Conservation (phyloP, 2,329 filamentous ascomycete genomes). For the Calonectria fujianensis region DNA sequence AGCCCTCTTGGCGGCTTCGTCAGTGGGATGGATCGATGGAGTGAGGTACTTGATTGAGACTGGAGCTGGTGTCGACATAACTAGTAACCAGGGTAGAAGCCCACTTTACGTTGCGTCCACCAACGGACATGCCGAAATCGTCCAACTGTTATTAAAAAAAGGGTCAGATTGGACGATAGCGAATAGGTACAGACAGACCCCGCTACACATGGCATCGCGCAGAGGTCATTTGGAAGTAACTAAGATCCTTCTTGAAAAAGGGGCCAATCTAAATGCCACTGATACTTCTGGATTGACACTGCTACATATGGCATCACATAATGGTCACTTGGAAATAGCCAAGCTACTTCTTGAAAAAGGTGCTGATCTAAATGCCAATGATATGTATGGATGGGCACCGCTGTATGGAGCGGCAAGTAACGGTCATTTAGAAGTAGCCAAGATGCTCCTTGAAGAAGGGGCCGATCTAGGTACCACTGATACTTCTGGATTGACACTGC, state of each 20-base stretch:
- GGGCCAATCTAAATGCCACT: neutral
- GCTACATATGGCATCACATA: neutral
- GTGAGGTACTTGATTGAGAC: neutral
- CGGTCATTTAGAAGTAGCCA: too few species aligned
- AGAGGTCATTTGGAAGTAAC: neutral
- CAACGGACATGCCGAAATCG: neutral
- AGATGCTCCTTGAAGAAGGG: too few species aligned
- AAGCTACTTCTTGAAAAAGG: too few species aligned
- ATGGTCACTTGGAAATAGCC: neutral
- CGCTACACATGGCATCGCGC: neutral
- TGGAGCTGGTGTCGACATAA: neutral
- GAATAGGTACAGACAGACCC: neutral
- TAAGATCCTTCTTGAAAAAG: neutral
- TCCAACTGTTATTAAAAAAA: neutral
- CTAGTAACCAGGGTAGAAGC: neutral
- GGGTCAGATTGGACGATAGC: neutral
- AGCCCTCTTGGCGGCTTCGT: constrained; percentile 1
- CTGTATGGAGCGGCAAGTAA: too few species aligned
- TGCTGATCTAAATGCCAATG: too few species aligned
- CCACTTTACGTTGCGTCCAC: neutral
- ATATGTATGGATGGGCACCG: too few species aligned
- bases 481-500: too few species aligned
- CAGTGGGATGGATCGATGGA: neutral
- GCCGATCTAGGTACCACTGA: too few species aligned
- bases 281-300: neutral